Evolutionary conservation across 2,329 filamentous ascomycete species (phyloP), one percentile per base, ranked within the genome.

Genomic region (Claviceps quebecensis): DNA sequence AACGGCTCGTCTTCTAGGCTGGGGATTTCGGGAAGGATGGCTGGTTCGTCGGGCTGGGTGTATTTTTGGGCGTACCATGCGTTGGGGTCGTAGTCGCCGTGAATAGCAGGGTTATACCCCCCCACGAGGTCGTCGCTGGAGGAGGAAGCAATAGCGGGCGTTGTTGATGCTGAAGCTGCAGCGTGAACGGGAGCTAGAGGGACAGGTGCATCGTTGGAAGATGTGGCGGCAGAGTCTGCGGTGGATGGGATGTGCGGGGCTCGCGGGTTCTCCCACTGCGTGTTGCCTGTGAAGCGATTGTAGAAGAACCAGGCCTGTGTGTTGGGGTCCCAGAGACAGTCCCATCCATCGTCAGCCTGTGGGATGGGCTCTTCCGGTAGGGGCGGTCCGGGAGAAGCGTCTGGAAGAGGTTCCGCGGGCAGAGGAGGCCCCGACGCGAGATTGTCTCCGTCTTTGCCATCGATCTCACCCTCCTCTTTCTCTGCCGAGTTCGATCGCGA

Each of bases 51-150:
- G 9, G 64, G 59, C 11, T 65, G 64, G 47, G 71, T 67, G 45
- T 74, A 65, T 45, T 73, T 71, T 63, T 86, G 77, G 11, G 93
- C 91, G 65, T 98, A 98, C 72, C 89, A 86, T n/a, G 93, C 91
- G 54, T 84, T 93, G 4, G 90, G 89, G 61, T 98, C 93, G 72
- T 96, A 98, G 70, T 90, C 86, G 59, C 93, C 93, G 65, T 98
- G 93, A 45, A 98, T 91, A 23, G 88, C 86, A 1, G 93, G 93
- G 64, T 97, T 95, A 71, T 98, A 98, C 55, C 91, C 89, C 53
- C 84, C 83, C 5, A 76, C 77, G 22, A 78, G 69, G 45, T 58
- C 53, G 65, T 63, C 50, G 63, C 56, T 5, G 65, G 67, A 5
- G 60, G 61, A 37, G 58, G 67, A 58, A 58, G 54, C 66, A 54